A percentile compares a stretch with the other conserved stretches of the same genome.
Conservation (phyloP, 1,284 basidiomycete species). For the Ceratobasidium sp. region DNA sequence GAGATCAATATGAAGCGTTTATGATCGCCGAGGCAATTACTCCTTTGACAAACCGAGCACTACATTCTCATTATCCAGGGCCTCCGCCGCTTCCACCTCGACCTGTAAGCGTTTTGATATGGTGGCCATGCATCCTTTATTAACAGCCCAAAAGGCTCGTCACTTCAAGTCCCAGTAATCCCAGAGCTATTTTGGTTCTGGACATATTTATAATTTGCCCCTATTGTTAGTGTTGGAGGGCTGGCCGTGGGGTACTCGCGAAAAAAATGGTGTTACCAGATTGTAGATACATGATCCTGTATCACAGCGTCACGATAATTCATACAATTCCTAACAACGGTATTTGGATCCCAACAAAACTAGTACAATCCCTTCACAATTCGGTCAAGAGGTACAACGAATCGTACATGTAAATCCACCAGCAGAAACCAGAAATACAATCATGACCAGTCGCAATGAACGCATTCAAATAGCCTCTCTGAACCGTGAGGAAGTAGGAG, state of each 20-base stretch:
- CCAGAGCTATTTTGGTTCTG: not conserved
- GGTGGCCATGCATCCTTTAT: not conserved
- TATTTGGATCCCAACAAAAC: not conserved
- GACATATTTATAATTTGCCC: conserved; percentile 1
- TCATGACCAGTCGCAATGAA: no score
- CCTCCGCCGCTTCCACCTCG: not conserved
- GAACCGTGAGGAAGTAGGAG: conserved; percentile 22
- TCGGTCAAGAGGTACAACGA: not conserved
- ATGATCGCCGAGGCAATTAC: conserved; percentile 7
- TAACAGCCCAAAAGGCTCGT: not conserved
- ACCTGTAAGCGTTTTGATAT: not conserved
- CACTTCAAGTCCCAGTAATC: not conserved
- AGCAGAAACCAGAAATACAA: not conserved
- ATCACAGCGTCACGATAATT: not conserved
- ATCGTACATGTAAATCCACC: not conserved
- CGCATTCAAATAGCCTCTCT: conserved; percentile 12
- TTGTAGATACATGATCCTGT: not conserved
- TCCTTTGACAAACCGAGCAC: conserved; percentile 5
- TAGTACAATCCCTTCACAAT: not conserved
- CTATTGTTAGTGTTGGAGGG: not conserved
- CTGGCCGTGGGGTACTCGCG: not conserved
- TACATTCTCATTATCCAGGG: not conserved
- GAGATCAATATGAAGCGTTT: conserved; percentile 20
- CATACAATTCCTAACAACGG: not conserved
- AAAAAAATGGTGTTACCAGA: not conserved